These are phyloP conservation scores for Microsporum audouinii DNA, from an alignment of 2,329 filamentous ascomycete species.

Conservation along the genomic window DNA sequence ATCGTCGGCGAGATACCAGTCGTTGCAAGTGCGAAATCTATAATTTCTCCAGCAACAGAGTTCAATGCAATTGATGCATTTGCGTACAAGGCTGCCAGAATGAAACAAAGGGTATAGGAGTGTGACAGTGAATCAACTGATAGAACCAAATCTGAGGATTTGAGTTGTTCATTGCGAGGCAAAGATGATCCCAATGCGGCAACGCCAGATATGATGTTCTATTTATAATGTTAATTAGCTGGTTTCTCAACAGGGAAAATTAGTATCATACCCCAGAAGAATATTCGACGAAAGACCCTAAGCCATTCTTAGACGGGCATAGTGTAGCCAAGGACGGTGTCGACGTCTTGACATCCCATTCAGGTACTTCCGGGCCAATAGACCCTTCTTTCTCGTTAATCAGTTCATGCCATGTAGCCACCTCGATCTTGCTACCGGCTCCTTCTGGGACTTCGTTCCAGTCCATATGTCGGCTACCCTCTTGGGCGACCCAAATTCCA, in stretches of 20 bases:
- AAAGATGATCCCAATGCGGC: constrained; percentile 66
- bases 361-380: constrained; percentile 53
- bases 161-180: constrained; percentile 62
- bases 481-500: constrained; percentile 85
- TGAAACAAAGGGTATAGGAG: constrained; percentile 67
- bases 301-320: constrained; percentile 30
- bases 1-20: constrained; percentile 69
- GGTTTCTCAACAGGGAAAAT: neutral
- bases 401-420: constrained; percentile 89
- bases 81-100: constrained; percentile 69
- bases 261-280: constrained; percentile 47
- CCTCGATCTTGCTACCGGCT: constrained; percentile 60
- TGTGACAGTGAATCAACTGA: constrained; percentile 71
- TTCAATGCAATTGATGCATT: constrained; percentile 81
- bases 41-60: constrained; percentile 64
- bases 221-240: constrained; percentile 11
- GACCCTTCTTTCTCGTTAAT: constrained; percentile 55
- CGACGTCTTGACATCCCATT: constrained; percentile 43
- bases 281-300: constrained; percentile 67
- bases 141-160: constrained; percentile 66
- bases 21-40: constrained; percentile 62
- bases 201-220: constrained; percentile 80
- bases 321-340: constrained; percentile 37
- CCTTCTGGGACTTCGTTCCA: constrained; percentile 82
- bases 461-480: constrained; percentile 83